phyloP scores from a whole-genome alignment of 306 rosid species.

The Trichosanthes truncata region DNA sequence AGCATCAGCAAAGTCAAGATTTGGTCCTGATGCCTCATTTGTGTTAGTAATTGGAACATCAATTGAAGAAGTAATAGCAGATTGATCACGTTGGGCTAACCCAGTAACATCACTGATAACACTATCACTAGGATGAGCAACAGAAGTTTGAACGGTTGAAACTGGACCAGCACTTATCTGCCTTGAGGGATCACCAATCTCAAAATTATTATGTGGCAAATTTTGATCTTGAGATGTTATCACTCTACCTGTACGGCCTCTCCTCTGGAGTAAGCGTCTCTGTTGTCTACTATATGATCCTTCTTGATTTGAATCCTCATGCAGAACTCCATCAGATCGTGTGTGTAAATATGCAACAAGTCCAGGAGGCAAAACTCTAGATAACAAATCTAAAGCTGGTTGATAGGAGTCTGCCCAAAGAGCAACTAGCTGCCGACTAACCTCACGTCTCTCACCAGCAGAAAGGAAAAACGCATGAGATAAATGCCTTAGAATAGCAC shows the following conservation, averaged over 20 bases:
- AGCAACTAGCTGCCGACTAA: constrained; percentile 95
- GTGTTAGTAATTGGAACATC: constrained; percentile 27
- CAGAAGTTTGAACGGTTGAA: constrained; percentile 44
- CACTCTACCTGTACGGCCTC: constrained; percentile 72
- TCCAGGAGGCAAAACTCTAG: constrained; percentile 96
- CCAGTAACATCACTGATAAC: constrained; percentile 31
- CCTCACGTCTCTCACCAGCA: constrained; percentile 85
- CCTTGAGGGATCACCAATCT: constrained; percentile 48
- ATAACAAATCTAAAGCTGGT: constrained; percentile 81
- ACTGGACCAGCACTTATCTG: constrained; percentile 50
- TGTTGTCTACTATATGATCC: constrained; percentile 71
- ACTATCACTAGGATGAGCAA: constrained; percentile 44
- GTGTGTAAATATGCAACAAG: constrained; percentile 98
- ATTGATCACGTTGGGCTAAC: constrained; percentile 38
- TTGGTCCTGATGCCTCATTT: constrained; percentile 40
- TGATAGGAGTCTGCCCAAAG: constrained; percentile 99
- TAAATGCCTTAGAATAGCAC: constrained; percentile 92
- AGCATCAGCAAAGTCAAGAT: constrained; percentile 43
- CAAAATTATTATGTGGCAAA: constrained; percentile 51
- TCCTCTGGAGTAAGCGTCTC: constrained; percentile 82
- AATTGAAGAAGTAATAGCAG: constrained; percentile 32
- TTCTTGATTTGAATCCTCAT: constrained; percentile 59
- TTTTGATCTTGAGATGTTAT: constrained; percentile 62
- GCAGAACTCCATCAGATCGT: constrained; percentile 57
- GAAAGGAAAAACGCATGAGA: constrained; percentile 86